Evolutionary conservation across 306 rosid genomes (phyloP).

Genomic region (Corylus heterophylla): DNA sequence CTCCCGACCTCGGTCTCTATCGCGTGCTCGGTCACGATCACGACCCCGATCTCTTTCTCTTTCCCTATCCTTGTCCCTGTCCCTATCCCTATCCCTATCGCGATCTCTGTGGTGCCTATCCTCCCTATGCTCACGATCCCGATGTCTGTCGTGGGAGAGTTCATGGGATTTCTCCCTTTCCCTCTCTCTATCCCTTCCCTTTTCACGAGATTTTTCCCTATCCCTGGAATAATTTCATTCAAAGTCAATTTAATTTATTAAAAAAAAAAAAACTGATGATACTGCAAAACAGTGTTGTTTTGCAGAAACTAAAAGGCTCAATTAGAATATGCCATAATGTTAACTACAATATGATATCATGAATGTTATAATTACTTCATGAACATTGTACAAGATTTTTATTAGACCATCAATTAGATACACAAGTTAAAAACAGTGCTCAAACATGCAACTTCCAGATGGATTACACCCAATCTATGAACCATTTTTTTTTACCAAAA

Average conservation of each 20-base stretch:
- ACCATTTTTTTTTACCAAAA: not conserved
- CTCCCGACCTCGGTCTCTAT: slow-evolving; percentile 58
- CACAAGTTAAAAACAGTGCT: not conserved
- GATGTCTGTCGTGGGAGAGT: slow-evolving; percentile 66
- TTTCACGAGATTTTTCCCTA: slow-evolving; percentile 87
- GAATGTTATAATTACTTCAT: not conserved
- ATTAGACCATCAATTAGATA: not conserved
- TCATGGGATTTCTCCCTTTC: slow-evolving; percentile 72
- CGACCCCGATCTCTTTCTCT: slow-evolving; percentile 72
- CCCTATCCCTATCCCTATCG: slow-evolving; percentile 60
- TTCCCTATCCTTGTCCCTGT: slow-evolving; percentile 40
- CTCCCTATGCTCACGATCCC: slow-evolving; percentile 86
- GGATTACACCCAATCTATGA: not conserved
- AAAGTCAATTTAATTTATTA: slow-evolving; percentile 11
- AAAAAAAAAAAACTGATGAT: not conserved
- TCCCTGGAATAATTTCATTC: slow-evolving; percentile 55
- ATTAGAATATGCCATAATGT: not conserved
- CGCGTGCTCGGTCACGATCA: slow-evolving; percentile 76
- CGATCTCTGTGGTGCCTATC: slow-evolving; percentile 93
- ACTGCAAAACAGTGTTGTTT: not conserved
- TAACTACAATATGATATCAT: not conserved
- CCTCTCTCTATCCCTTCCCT: slow-evolving; percentile 69
- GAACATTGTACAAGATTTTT: not conserved
- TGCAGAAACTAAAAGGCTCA: not conserved
- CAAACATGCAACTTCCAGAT: not conserved